Conservation (phyloP, 2,329 filamentous ascomycete genomes). For the Aspergillus costaricaensis region DNA sequence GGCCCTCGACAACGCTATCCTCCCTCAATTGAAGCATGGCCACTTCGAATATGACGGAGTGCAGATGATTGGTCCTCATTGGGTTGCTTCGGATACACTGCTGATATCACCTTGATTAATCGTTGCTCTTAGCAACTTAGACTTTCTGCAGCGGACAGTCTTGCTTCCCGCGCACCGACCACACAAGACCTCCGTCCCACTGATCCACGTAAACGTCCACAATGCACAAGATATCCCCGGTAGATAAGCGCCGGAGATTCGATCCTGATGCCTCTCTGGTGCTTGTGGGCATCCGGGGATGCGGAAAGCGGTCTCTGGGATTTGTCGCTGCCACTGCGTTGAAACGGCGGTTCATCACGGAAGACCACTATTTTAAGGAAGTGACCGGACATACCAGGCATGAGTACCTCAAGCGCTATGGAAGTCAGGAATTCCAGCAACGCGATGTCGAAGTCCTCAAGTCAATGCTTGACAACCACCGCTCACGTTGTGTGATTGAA, state of each 20-base stretch:
- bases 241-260: slow-evolving; percentile 30
- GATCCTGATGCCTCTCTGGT: slow-evolving; percentile 44
- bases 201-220: background rate
- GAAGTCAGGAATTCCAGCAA: slow-evolving; percentile 46
- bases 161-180: background rate
- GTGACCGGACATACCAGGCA: slow-evolving; percentile 45
- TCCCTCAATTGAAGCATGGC: slow-evolving; percentile 1
- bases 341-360: slow-evolving; percentile 47
- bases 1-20: background rate
- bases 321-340: slow-evolving; percentile 47
- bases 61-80: background rate
- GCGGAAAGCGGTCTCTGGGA: slow-evolving; percentile 46
- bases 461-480: slow-evolving; percentile 48
- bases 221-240: slow-evolving; percentile 14
- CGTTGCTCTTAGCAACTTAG: background rate
- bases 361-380: slow-evolving; percentile 48
- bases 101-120: background rate
- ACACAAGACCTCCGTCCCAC: slow-evolving; percentile 3
- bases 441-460: slow-evolving; percentile 46
- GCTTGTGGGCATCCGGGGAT: slow-evolving; percentile 47
- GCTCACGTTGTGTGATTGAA: slow-evolving; percentile 45
- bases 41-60: background rate
- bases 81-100: background rate
- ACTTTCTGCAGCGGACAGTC: background rate
- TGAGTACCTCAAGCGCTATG: slow-evolving; percentile 43